These are phyloP conservation scores for Arthrinium puccinioides DNA, from an alignment of 2,329 filamentous ascomycete genomes.

Conservation along the genomic window DNA sequence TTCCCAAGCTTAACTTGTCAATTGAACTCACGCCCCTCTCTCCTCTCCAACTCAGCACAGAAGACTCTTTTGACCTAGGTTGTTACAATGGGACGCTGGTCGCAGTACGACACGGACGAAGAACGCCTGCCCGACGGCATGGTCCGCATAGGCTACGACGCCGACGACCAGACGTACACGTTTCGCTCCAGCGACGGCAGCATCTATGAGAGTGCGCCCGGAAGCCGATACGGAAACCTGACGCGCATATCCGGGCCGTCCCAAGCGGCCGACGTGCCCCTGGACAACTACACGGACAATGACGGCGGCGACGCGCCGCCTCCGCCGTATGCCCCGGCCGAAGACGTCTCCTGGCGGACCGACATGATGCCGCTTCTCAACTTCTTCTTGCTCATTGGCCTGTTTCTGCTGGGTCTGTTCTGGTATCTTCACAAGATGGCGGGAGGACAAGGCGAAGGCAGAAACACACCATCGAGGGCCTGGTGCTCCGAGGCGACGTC, in stretches of 20 bases:
- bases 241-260: slow-evolving; percentile 15
- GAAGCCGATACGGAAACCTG: slow-evolving; percentile 37
- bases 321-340: slow-evolving; percentile 8
- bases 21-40: too few species aligned
- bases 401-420: slow-evolving; percentile 42
- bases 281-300: slow-evolving; percentile 7
- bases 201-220: slow-evolving; percentile 37
- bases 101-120: slow-evolving; percentile 29
- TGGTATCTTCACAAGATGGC: slow-evolving; percentile 35
- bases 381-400: slow-evolving; percentile 46
- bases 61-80: too few species aligned
- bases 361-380: slow-evolving; percentile 50
- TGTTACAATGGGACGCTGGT: slow-evolving; percentile 25
- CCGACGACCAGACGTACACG: slow-evolving; percentile 38
- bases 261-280: slow-evolving; percentile 6
- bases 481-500: slow-evolving; percentile 22
- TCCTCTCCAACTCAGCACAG: too few species aligned
- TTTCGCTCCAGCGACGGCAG: slow-evolving; percentile 31
- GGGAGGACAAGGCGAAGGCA: slow-evolving; percentile 4
- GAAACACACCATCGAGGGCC: slow-evolving; percentile 4
- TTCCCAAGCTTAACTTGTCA: too few species aligned
- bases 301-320: slow-evolving; percentile 13
- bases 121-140: slow-evolving; percentile 42
- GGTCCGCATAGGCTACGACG: slow-evolving; percentile 41
- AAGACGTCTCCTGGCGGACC: slow-evolving; percentile 38